phyloP scores from a whole-genome alignment of 371 early-diverging fungal species.

The Syncephalastrum sp. region DNA sequence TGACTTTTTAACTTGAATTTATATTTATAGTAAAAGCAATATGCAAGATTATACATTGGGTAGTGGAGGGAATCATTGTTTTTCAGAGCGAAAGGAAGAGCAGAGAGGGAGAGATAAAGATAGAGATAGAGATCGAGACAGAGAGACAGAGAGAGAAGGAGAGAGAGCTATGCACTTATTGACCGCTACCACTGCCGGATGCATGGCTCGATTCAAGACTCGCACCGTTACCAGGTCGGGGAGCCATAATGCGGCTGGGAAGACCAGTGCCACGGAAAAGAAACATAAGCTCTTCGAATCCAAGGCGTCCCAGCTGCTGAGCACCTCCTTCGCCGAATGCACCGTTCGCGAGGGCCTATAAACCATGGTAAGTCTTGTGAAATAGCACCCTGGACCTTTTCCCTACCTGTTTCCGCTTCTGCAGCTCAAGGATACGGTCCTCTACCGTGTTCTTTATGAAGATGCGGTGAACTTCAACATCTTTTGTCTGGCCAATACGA shows the following conservation, averaged over 20 bases:
- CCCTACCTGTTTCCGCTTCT: conserved; percentile 30
- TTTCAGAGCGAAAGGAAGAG: too few relatives aligned
- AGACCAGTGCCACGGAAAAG: conserved; percentile 41
- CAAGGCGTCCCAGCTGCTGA: conserved; percentile 25
- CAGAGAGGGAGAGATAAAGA: too few relatives aligned
- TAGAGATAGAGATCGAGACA: too few relatives aligned
- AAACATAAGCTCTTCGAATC: conserved; percentile 37
- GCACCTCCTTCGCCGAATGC: conserved; percentile 43
- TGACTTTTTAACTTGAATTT: too few relatives aligned
- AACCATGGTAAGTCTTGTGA: not conserved
- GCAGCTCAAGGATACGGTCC: conserved; percentile 47
- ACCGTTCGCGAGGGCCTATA: conserved; percentile 34
- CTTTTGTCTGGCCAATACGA: conserved; percentile 32
- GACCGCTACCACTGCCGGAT: too few relatives aligned
- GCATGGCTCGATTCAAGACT: too few relatives aligned
- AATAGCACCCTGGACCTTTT: not conserved
- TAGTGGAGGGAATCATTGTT: too few relatives aligned
- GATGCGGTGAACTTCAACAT: conserved; percentile 21
- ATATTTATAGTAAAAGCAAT: too few relatives aligned
- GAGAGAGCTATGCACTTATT: too few relatives aligned
- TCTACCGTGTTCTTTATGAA: conserved; percentile 38
- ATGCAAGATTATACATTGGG: too few relatives aligned
- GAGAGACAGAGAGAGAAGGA: too few relatives aligned
- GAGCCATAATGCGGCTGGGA: not conserved
- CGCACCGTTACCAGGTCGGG: too few relatives aligned